A percentile compares a stretch with the other conserved stretches of the same genome.
These are phyloP conservation scores for Volutella citrinella DNA, from an alignment of 2,329 filamentous ascomycete genomes.

Conservation along the genomic window DNA sequence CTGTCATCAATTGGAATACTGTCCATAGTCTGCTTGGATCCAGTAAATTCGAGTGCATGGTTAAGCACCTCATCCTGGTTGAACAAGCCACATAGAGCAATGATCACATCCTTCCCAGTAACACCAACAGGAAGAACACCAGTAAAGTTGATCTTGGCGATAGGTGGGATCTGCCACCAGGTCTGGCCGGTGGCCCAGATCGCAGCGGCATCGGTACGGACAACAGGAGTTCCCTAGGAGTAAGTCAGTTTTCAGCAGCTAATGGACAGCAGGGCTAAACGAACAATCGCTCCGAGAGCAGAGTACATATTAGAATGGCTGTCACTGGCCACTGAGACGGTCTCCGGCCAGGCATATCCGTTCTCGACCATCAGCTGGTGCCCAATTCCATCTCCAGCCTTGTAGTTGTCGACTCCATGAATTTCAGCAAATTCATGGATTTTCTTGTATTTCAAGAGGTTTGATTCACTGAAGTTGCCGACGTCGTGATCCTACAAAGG, in stretches of 20 bases:
- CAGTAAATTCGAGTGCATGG: constrained; percentile 84
- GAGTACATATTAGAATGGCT: constrained; percentile 83
- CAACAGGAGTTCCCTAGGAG: constrained; percentile 67
- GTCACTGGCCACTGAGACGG: constrained; percentile 75
- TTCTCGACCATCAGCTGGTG: constrained; percentile 87
- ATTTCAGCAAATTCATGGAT: constrained; percentile 79
- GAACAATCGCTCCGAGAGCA: constrained; percentile 10
- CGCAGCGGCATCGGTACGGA: constrained; percentile 81
- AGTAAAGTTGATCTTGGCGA: constrained; percentile 75
- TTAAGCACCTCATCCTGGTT: constrained; percentile 87
- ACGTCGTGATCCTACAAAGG: constrained; percentile 95
- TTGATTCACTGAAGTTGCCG: constrained; percentile 74
- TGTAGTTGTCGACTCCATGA: constrained; percentile 76
- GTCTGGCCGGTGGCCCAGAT: constrained; percentile 82
- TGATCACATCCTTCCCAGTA: constrained; percentile 90
- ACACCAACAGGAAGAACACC: constrained; percentile 76
- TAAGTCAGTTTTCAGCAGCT: background rate
- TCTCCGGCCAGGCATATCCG: constrained; percentile 83
- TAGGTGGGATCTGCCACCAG: constrained; percentile 86
- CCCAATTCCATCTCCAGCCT: constrained; percentile 76
- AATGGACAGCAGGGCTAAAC: constrained; percentile 1
- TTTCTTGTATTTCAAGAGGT: constrained; percentile 76
- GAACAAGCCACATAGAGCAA: constrained; percentile 83
- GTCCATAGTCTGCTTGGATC: constrained; percentile 71
- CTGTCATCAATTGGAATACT: constrained; percentile 71